Base-by-base conservation (phyloP, 495 filamentous ascomycete genomes). In the Lasiosphaeris hirsuta region DNA sequence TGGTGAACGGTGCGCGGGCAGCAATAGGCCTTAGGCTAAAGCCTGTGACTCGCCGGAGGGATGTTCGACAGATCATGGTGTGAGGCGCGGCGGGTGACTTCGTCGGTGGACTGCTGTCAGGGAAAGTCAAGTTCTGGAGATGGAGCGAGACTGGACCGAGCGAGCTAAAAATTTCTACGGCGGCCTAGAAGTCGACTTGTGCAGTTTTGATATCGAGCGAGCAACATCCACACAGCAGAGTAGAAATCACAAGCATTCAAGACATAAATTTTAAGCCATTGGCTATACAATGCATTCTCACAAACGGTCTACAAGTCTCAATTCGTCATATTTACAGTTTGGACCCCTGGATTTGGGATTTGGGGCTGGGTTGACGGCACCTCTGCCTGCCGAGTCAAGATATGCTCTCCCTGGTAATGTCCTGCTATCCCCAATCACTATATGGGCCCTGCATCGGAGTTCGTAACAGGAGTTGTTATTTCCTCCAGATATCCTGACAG, bases 21-120 rank as follows among this genome's bases (percentile, higher is more conserved):
- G 42, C 37, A 42, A 65, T 51, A 59, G 59, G 41, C 54, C 47
- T 43, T 34, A 23, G 14, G 42, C 48, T 57, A 14, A 59, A 6
- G 39, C 69, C 64, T 5, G 73, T 60, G 48, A 66, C 72, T 52
- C 65, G 72, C 47, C 70, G 69, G 42, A 78, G 72, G 64, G 73
- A 78, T 30, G 74, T 69, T 52, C 67, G 63, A 64, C 77, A 80
- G 61, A 79, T 78, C 77, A 80, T 80, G 57, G 64, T 58, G 49
- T 15, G 40, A 17, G 52, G n/a, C 36, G 54, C 48, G 18, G 47
- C 43, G 43, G 45, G 46, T 14, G 3, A 30, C 23, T 30, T 34
- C 8, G 39, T 30, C 33, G 44, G 43, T 14, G n/a, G 34, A 46
- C 19, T 39, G 9, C 13, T 49, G 34, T 19, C 40, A 33, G 10